A percentile compares a stretch with the other conserved stretches of the same genome.
Conservation (phyloP, 495 filamentous ascomycete species). For the Lasiosphaeris hirsuta region DNA sequence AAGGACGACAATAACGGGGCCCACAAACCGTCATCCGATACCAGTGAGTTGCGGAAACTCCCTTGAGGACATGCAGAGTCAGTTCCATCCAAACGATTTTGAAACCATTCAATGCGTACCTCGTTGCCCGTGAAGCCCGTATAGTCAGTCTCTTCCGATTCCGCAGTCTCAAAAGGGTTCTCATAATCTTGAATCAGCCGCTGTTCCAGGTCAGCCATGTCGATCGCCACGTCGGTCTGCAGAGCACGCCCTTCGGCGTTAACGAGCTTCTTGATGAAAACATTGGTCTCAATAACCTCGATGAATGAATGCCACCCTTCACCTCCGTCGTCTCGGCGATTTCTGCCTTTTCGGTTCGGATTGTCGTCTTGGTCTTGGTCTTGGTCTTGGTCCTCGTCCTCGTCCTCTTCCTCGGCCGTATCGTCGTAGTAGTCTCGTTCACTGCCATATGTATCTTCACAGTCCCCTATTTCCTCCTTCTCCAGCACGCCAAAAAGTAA, state of each 20-base stretch:
- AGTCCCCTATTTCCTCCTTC: constrained; percentile 22
- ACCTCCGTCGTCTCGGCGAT: constrained; percentile 15
- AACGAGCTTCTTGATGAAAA: constrained; percentile 26
- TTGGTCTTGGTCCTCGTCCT: constrained; percentile 14
- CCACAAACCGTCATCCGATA: constrained; percentile 35
- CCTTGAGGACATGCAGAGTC: constrained; percentile 10
- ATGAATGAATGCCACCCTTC: constrained; percentile 18
- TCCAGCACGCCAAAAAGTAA: constrained; percentile 39
- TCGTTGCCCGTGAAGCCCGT: constrained; percentile 40
- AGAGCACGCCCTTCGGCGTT: constrained; percentile 24
- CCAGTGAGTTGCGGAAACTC: constrained; percentile 29
- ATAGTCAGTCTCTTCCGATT: constrained; percentile 38
- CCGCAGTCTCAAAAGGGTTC: constrained; percentile 29
- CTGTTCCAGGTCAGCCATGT: constrained; percentile 18
- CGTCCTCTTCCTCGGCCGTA: background rate
- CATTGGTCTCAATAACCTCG: constrained; percentile 18
- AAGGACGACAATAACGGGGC: too few relatives aligned
- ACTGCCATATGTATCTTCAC: background rate
- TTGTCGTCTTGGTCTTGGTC: constrained; percentile 16
- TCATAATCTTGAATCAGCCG: constrained; percentile 27
- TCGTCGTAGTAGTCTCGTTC: background rate
- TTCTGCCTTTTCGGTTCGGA: too few relatives aligned
- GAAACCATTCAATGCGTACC: constrained; percentile 7
- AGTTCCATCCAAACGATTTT: constrained; percentile 10
- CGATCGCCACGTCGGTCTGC: constrained; percentile 18